A percentile compares a stretch with the other conserved stretches of the same genome.
These are phyloP conservation scores for Leccinum griseonigrum DNA, from an alignment of 1,284 basidiomycete species.

Conservation along the genomic window DNA sequence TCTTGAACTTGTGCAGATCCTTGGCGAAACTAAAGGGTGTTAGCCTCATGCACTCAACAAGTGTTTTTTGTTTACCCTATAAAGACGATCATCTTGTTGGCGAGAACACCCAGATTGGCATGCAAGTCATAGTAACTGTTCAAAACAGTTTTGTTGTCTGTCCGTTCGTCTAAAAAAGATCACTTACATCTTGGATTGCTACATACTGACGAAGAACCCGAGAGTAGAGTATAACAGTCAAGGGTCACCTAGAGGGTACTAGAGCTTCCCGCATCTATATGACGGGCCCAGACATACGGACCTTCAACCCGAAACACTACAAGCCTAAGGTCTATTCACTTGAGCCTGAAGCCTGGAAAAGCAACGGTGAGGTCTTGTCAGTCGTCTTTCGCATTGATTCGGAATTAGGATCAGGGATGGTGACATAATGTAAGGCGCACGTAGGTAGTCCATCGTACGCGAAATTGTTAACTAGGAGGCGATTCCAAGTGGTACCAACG, in stretches of 20 bases:
- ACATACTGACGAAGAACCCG: slow-evolving; percentile 25
- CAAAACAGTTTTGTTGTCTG: neutral
- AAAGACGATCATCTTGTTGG: slow-evolving; percentile 57
- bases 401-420: neutral
- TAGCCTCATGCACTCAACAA: slow-evolving; percentile 2
- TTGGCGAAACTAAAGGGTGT: slow-evolving; percentile 51
- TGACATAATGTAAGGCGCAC: slow-evolving; percentile 35
- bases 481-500: slow-evolving; percentile 56
- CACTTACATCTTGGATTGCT: slow-evolving; percentile 47
- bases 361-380: too few species aligned
- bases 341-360: too few species aligned
- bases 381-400: slow-evolving; percentile 37
- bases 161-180: neutral
- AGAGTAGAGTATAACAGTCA: neutral
- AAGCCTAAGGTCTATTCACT: too few species aligned
- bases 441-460: slow-evolving; percentile 66
- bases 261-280: slow-evolving; percentile 13
- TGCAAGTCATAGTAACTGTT: slow-evolving; percentile 60
- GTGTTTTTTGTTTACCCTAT: slow-evolving; percentile 43
- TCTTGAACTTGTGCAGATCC: slow-evolving; percentile 68
- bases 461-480: slow-evolving; percentile 69
- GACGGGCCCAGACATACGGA: neutral
- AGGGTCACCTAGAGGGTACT: neutral
- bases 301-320: slow-evolving; percentile 2
- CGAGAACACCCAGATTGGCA: slow-evolving; percentile 48